These are phyloP conservation scores for Rhizomucor miehei DNA, from an alignment of 371 early-diverging fungal species.

Conservation along the genomic window DNA sequence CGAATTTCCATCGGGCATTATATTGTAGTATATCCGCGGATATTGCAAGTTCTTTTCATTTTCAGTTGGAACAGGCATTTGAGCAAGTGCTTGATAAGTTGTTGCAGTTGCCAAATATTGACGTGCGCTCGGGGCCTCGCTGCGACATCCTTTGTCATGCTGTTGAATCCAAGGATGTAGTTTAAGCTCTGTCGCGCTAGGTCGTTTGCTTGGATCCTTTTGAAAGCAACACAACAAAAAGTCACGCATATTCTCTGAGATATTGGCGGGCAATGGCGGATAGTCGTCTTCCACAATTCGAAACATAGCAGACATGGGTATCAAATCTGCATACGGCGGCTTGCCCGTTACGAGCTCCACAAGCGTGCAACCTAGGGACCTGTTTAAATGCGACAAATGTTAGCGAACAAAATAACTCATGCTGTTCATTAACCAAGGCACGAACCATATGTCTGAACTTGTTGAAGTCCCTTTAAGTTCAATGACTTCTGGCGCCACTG, in stretches of 20 bases:
- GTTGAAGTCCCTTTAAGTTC: slow-evolving; percentile 77
- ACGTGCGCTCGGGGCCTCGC: too few species aligned
- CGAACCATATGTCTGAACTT: slow-evolving; percentile 91
- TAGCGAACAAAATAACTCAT: not conserved
- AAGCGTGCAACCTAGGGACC: slow-evolving; percentile 84
- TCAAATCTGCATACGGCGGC: slow-evolving; percentile 81
- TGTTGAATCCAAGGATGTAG: slow-evolving; percentile 71
- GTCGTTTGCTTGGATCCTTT: slow-evolving; percentile 71
- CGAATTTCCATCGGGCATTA: slow-evolving; percentile 11
- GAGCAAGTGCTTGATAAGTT: not conserved
- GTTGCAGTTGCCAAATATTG: not conserved
- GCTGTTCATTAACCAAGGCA: too few species aligned
- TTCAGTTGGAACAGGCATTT: slow-evolving; percentile 1
- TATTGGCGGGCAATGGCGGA: slow-evolving; percentile 82
- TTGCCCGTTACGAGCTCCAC: slow-evolving; percentile 85
- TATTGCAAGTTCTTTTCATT: slow-evolving; percentile 10
- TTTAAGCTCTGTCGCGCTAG: slow-evolving; percentile 66
- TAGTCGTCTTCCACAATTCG: slow-evolving; percentile 87
- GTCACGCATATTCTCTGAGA: slow-evolving; percentile 72
- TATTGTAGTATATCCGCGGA: slow-evolving; percentile 16
- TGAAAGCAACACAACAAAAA: slow-evolving; percentile 82
- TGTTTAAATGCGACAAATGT: slow-evolving; percentile 4
- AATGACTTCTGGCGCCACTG: slow-evolving; percentile 96
- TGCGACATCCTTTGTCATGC: slow-evolving; percentile 5
- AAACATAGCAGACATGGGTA: slow-evolving; percentile 87